Evolutionary conservation across 257 asterid genomes (phyloP).

Genomic region (Solanum boliviense): DNA sequence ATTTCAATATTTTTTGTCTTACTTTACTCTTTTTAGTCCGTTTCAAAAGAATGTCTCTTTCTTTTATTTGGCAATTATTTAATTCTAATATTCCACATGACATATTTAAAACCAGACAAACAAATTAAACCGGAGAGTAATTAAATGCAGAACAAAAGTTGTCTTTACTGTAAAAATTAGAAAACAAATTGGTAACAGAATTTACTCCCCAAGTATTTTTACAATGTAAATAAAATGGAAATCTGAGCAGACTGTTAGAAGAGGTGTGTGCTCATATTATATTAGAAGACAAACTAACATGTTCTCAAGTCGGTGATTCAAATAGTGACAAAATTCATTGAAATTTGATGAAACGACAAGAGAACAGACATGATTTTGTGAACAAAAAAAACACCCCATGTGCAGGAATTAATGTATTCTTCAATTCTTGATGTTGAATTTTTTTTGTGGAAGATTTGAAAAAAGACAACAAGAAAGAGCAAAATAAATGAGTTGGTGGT

Average conservation of each 20-base stretch:
- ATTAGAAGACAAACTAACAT: not conserved
- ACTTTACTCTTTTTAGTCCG: not conserved
- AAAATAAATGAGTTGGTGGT: not conserved
- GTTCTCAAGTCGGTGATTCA: slow-evolving; percentile 3
- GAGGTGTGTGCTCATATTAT: not conserved
- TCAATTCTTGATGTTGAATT: slow-evolving; percentile 10
- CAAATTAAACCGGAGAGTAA: not conserved
- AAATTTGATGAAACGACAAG: slow-evolving; percentile 7
- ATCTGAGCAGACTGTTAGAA: not conserved
- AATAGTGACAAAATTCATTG: not conserved
- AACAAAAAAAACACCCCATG: slow-evolving; percentile 28
- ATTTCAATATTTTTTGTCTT: not conserved
- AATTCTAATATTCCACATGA: not conserved
- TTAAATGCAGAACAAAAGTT: not conserved
- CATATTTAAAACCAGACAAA: not conserved
- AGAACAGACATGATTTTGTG: slow-evolving; percentile 14
- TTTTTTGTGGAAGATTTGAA: not conserved
- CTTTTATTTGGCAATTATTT: not conserved
- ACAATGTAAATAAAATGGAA: not conserved
- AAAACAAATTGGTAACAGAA: not conserved
- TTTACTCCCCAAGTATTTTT: not conserved
- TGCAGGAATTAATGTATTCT: slow-evolving; percentile 10
- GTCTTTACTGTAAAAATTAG: not conserved
- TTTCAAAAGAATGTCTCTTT: not conserved
- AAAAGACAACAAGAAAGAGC: not conserved